These are phyloP conservation scores for Coemansia sp. DNA, from an alignment of 192 early-diverging fungal genomes.

Conservation along the genomic window DNA sequence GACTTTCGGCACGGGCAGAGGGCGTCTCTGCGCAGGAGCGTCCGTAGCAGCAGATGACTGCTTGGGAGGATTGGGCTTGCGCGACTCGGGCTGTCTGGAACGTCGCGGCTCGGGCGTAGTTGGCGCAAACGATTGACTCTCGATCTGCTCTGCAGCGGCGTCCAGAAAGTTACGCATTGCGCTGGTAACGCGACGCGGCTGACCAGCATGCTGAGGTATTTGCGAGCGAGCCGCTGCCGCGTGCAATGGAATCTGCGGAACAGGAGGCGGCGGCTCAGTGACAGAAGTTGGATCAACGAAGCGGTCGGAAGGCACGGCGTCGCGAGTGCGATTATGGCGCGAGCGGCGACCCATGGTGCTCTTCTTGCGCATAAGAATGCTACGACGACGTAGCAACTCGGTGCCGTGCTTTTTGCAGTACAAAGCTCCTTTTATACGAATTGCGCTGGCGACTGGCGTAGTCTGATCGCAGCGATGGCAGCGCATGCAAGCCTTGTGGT, in stretches of 20 bases:
- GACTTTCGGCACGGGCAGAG: slow-evolving; percentile 27
- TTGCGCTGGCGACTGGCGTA: slow-evolving; percentile 26
- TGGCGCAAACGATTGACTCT: slow-evolving; percentile 34
- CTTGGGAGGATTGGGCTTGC: neutral
- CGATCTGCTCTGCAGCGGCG: slow-evolving; percentile 53
- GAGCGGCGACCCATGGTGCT: slow-evolving; percentile 54
- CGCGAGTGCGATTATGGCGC: slow-evolving; percentile 34
- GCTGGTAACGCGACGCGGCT: slow-evolving; percentile 34
- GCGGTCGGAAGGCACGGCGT: slow-evolving; percentile 27
- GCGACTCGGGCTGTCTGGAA: neutral
- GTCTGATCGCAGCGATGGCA: slow-evolving; percentile 53
- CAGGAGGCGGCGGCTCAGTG: slow-evolving; percentile 19
- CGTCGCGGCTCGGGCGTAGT: slow-evolving; percentile 19
- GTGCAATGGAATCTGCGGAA: slow-evolving; percentile 41
- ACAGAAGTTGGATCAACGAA: slow-evolving; percentile 7
- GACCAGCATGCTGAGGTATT: neutral
- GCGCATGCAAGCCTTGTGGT: slow-evolving; percentile 57
- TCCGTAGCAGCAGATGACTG: neutral
- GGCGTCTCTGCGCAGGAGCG: slow-evolving; percentile 8
- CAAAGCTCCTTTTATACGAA: slow-evolving; percentile 52
- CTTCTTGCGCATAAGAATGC: slow-evolving; percentile 58
- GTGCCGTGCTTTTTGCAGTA: slow-evolving; percentile 57
- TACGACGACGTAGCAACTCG: slow-evolving; percentile 53
- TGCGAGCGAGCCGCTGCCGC: slow-evolving; percentile 14
- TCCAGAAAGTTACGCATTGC: slow-evolving; percentile 53